Percentiles rank a stretch among this genome's conserved stretches.
These are phyloP conservation scores for Sugiyamaella boreocaroliniensis DNA, from an alignment of 805 yeast genomes.

Conservation along the genomic window DNA sequence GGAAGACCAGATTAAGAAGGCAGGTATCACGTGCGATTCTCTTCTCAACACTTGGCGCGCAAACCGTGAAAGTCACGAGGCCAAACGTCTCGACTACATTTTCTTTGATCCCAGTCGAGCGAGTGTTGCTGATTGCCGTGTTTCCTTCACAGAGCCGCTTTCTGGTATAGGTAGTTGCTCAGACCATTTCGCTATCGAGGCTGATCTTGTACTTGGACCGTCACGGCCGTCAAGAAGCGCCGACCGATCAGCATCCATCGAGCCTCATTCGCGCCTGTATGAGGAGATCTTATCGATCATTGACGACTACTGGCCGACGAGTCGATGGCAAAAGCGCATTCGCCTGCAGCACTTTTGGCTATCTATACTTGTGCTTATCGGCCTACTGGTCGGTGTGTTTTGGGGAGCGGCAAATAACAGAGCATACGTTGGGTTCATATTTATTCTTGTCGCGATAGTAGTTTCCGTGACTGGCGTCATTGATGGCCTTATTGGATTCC, in stretches of 20 bases:
- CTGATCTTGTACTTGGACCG: slow-evolving; percentile 18
- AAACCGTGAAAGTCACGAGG: slow-evolving; percentile 48
- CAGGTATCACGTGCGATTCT: slow-evolving; percentile 90
- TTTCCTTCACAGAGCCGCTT: slow-evolving; percentile 63
- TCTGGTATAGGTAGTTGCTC: slow-evolving; percentile 71
- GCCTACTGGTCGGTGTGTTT: slow-evolving; percentile 47
- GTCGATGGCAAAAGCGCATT: slow-evolving; percentile 56
- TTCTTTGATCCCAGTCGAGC: slow-evolving; percentile 56
- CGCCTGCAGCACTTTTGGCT: slow-evolving; percentile 56
- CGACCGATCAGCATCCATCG: slow-evolving; percentile 10
- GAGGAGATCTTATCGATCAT: slow-evolving; percentile 46
- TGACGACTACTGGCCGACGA: slow-evolving; percentile 44
- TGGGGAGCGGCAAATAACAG: slow-evolving; percentile 49
- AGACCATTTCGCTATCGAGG: slow-evolving; percentile 76
- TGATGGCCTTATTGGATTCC: slow-evolving; percentile 68
- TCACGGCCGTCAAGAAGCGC: not conserved
- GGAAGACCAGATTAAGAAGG: slow-evolving; percentile 55
- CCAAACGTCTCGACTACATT: slow-evolving; percentile 87
- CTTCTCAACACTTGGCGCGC: slow-evolving; percentile 80
- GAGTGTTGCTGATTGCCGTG: slow-evolving; percentile 54
- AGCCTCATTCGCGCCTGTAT: slow-evolving; percentile 27
- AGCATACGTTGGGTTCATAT: slow-evolving; percentile 61
- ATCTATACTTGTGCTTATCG: slow-evolving; percentile 49
- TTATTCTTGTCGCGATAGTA: slow-evolving; percentile 49
- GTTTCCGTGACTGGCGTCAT: slow-evolving; percentile 60